Base-by-base conservation (phyloP, 495 filamentous ascomycete species). In the Pseudomonodictys pantanalensis region DNA sequence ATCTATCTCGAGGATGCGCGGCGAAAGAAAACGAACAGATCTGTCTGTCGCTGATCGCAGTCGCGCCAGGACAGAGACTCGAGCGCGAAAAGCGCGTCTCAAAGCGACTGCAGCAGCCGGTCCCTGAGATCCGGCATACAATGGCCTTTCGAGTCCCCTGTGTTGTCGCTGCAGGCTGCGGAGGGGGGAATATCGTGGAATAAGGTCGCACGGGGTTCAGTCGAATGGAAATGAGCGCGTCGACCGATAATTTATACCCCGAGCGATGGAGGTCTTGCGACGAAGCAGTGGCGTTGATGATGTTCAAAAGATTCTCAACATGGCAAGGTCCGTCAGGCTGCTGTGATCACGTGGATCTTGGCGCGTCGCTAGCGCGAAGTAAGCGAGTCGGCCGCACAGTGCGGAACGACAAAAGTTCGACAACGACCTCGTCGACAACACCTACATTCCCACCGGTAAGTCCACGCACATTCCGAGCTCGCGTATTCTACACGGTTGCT, bases 361-460 rank as follows among this genome's bases (percentile, higher is more conserved):
- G 47, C 29, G 47, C 29, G 18, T 8, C 38, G 38, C 20, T 41
- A 41, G 38, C 38, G 47, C 29, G 20, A 51, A 22, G 11, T 51
- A 20, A 33, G 47, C 24, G 29, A 51, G 24, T 22, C 39, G n/a
- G 41, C 39, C 44, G 24, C 44, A 47, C 24, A 47, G 28, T 45
- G 8, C 35, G 28, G 30, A 24, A 45, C 29, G 29, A 52, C 49
- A 52, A 52, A 52, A 52, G 49, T 52, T 52, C 17, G 41, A 49
- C 45, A 24, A 24, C 45, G 45, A 49, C 23, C 18, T 49, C 22
- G 45, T 24, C 57, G 44, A 50, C 58, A 50, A 20, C 52, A 12
- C 22, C 43, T 35, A 62, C 50, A 44, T 44, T 41, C 42, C n/a
- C 23, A 38, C 35, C 42, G 51, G 58, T 62, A 62, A 62, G 58